These are phyloP conservation scores for Linnemannia schmuckeri DNA, from an alignment of 192 early-diverging fungal species.

Conservation along the genomic window DNA sequence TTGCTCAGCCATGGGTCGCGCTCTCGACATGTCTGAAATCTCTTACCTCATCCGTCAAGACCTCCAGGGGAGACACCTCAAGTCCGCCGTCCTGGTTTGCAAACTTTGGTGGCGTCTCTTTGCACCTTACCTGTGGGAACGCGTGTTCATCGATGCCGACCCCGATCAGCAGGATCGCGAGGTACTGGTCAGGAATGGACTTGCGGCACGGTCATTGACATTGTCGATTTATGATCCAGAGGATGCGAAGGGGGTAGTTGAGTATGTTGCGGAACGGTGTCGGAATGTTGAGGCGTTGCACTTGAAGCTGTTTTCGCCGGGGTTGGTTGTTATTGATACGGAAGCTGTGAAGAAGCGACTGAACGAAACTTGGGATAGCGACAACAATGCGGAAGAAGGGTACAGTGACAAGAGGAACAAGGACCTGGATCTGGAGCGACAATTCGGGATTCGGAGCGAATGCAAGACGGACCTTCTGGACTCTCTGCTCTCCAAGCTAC, in stretches of 20 bases:
- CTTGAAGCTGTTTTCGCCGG: slow-evolving; percentile 26
- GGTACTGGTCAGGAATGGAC: slow-evolving; percentile 25
- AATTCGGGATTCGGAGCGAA: slow-evolving; percentile 8
- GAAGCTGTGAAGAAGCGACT: neutral
- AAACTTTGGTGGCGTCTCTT: slow-evolving; percentile 25
- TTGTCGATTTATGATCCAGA: slow-evolving; percentile 28
- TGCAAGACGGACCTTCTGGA: slow-evolving; percentile 16
- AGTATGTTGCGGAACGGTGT: slow-evolving; percentile 26
- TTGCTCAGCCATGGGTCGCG: slow-evolving; percentile 11
- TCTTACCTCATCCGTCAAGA: slow-evolving; percentile 21
- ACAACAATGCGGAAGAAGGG: neutral
- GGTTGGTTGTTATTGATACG: neutral
- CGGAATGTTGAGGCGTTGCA: slow-evolving; percentile 16
- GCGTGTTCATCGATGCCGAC: slow-evolving; percentile 25
- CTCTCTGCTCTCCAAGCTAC: slow-evolving; percentile 6
- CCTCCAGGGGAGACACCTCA: neutral
- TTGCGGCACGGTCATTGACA: slow-evolving; percentile 23
- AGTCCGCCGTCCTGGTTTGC: neutral
- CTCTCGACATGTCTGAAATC: slow-evolving; percentile 22
- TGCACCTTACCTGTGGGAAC: slow-evolving; percentile 37
- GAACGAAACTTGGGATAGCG: neutral
- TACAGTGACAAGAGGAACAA: no score
- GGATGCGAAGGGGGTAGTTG: slow-evolving; percentile 9
- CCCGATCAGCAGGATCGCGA: slow-evolving; percentile 23
- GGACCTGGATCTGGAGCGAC: neutral